Base-by-base conservation (phyloP, 1,139 yeast species). In the Sugiyamaella castrensis region DNA sequence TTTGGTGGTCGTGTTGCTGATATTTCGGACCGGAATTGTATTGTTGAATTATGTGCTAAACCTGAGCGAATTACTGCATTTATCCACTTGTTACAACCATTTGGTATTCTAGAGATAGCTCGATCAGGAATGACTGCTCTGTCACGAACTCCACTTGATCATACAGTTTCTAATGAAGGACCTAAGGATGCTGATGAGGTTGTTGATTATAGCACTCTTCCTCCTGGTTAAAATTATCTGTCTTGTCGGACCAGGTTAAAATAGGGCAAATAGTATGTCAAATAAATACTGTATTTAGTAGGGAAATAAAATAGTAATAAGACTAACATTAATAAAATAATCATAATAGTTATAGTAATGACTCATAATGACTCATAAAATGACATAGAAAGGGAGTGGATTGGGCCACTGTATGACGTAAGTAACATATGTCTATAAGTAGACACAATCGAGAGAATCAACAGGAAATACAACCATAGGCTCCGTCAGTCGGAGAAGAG, bases 61-160 rank as follows among this genome's bases (percentile, higher is more conserved):
- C 98, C 98, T 33, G 81, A 87, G 47, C 81, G 97, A 69, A 79
- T 92, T 55, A 76, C 92, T 40, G 82, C 95, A 37, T 89, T 89
- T 70, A 80, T 92, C 66, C 87, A 87, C 57, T 80, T 92, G 64
- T 77, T 91, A 65, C 94, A 88, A 66, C 98, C 98, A 44, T 92
- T 92, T 66, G 98, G 98, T 62, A 84, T 92, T 53, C 77, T 92
- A 67, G 98, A 92, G 72, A 85, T 92, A 61, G 96, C 98, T 43
- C 82, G 98, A 72, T 85, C 96, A 24, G 98, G 98, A 71, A 88
- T 91, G 95, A 88, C 92, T 89, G 98, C 98, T 8, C 77, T 92
- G 64, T 95, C 98, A 65, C 83, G 98, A 77, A 88, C 98, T 45
- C 97, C 97, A 43, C 73, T 88, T 62, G 83, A 78, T 51, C 61